A percentile compares a stretch with the other conserved stretches of the same genome.
Conservation (phyloP, 495 filamentous ascomycete species). For the Letharia lupina region DNA sequence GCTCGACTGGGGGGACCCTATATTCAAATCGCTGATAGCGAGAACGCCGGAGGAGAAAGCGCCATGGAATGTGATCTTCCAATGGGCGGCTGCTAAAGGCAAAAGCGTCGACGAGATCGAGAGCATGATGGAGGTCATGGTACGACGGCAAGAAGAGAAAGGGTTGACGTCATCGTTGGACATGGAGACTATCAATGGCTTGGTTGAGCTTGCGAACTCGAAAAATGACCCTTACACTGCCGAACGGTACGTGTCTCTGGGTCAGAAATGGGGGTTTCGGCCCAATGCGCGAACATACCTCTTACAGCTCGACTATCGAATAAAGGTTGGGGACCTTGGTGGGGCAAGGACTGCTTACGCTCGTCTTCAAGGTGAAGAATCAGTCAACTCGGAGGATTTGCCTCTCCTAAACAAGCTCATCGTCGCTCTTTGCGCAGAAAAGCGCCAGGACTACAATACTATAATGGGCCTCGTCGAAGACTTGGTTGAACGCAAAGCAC, state of each 20-base stretch:
- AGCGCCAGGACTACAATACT: slow-evolving; percentile 49
- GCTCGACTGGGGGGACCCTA: slow-evolving; percentile 50
- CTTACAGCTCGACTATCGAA: slow-evolving; percentile 65
- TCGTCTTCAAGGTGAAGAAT: slow-evolving; percentile 46
- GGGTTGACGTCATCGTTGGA: slow-evolving; percentile 42
- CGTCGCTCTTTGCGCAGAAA: slow-evolving; percentile 54
- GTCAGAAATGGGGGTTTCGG: slow-evolving; percentile 50
- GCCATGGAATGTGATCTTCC: slow-evolving; percentile 59
- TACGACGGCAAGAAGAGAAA: slow-evolving; percentile 36
- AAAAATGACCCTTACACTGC: slow-evolving; percentile 60
- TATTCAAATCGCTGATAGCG: slow-evolving; percentile 53
- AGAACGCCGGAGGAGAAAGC: slow-evolving; percentile 39
- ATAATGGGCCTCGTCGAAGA: slow-evolving; percentile 68
- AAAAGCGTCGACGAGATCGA: slow-evolving; percentile 62
- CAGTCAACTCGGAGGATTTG: slow-evolving; percentile 47
- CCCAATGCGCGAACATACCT: slow-evolving; percentile 59
- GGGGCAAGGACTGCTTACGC: slow-evolving; percentile 57
- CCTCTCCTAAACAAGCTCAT: slow-evolving; percentile 68
- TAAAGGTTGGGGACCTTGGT: slow-evolving; percentile 59
- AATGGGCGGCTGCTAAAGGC: slow-evolving; percentile 67
- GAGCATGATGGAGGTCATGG: slow-evolving; percentile 57
- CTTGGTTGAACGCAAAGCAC: slow-evolving; percentile 59
- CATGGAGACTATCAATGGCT: slow-evolving; percentile 61
- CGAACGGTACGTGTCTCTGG: slow-evolving; percentile 60
- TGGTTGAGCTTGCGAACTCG: slow-evolving; percentile 68